Evolutionary conservation across 108 stramenopile species (phyloP).

Genomic region (Nitzschia sp.): DNA sequence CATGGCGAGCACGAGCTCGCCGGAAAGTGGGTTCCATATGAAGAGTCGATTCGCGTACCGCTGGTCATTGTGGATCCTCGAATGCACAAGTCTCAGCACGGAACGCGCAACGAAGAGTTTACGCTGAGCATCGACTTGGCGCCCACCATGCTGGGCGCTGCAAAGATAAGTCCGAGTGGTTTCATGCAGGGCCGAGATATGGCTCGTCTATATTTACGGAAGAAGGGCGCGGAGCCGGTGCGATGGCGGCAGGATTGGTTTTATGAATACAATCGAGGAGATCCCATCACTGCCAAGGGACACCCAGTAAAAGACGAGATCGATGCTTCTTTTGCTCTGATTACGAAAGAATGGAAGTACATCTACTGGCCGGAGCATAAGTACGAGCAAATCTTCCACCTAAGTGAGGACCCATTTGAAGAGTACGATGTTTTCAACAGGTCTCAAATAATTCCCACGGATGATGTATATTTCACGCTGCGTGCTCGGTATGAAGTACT

Average conservation of each 20-base stretch:
- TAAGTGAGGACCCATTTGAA: constrained; percentile 71
- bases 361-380: constrained; percentile 80
- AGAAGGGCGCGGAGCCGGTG: background rate
- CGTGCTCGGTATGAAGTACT: constrained; percentile 20
- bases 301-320: constrained; percentile 25
- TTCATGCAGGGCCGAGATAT: constrained; percentile 80
- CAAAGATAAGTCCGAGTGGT: constrained; percentile 45
- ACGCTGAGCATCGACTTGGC: constrained; percentile 80
- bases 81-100: constrained; percentile 48
- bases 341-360: constrained; percentile 71
- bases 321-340: constrained; percentile 68
- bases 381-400: constrained; percentile 76
- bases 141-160: constrained; percentile 69
- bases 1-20: constrained; percentile 51
- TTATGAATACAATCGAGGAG: constrained; percentile 58
- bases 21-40: constrained; percentile 68
- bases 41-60: constrained; percentile 75
- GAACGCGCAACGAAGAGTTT: constrained; percentile 60
- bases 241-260: constrained; percentile 76
- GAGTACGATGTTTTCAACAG: constrained; percentile 57
- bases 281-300: constrained; percentile 21
- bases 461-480: constrained; percentile 21
- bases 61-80: constrained; percentile 78
- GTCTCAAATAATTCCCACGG: constrained; percentile 10
- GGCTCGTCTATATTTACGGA: constrained; percentile 52